Conservation (phyloP, 345 rosid genomes). For the Salix koriyanagi region DNA sequence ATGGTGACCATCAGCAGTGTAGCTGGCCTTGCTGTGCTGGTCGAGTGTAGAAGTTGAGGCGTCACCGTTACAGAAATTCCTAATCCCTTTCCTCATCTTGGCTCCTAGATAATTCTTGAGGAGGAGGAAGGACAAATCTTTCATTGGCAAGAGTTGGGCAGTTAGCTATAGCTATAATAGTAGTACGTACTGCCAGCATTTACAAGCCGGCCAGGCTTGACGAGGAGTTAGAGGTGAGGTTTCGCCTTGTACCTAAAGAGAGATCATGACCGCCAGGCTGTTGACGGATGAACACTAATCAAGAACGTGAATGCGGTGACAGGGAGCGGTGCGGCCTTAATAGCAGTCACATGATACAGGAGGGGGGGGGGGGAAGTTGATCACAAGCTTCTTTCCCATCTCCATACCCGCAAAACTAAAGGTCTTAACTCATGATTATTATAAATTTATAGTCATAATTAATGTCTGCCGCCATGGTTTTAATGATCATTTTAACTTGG, state of each 20-base stretch:
- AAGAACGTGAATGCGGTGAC: slow-evolving; percentile 11
- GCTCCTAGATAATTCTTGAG: slow-evolving; percentile 58
- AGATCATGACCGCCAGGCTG: not conserved
- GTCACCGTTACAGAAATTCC: slow-evolving; percentile 52
- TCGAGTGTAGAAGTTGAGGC: slow-evolving; percentile 71
- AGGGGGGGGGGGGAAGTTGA: slow-evolving; percentile 7
- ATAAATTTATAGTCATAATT: too few species aligned
- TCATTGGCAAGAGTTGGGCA: slow-evolving; percentile 32
- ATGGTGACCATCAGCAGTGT: not conserved
- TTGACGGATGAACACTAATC: not conserved
- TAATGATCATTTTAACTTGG: too few species aligned
- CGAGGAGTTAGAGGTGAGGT: not conserved
- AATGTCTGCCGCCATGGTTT: too few species aligned
- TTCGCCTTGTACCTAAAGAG: not conserved
- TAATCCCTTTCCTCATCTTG: slow-evolving; percentile 67
- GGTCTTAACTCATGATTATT: too few species aligned
- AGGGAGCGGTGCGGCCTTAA: slow-evolving; percentile 20
- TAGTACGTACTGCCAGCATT: too few species aligned
- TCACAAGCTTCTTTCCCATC: slow-evolving; percentile 24
- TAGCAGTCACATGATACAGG: slow-evolving; percentile 25
- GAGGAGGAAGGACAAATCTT: slow-evolving; percentile 61
- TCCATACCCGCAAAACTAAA: not conserved
- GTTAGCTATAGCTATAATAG: too few species aligned
- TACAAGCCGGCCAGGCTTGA: too few species aligned
- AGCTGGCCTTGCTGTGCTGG: slow-evolving; percentile 25